Evolutionary conservation across 192 early-diverging fungal genomes (phyloP), one percentile per base, ranked within the genome.

Genomic region (Coemansia sp.): DNA sequence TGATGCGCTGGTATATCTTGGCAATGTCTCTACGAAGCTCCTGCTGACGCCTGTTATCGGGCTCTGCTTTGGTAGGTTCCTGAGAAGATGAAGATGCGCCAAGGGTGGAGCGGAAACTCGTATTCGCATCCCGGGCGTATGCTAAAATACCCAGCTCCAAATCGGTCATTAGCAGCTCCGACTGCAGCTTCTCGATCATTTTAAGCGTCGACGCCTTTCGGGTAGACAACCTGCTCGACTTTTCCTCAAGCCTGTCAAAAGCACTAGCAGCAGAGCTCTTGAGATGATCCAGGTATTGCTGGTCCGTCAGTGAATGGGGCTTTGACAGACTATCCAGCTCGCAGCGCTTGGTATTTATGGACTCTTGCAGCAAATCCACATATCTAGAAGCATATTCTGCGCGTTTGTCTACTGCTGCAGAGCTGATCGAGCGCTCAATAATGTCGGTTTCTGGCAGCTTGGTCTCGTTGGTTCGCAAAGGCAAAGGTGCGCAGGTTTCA

Each of bases 111-210:
- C 40, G 31, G 58, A 33, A 50, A 1, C 48, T 50, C 52, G 17
- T 33, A 20, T 34, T 56, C 1, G 68, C 42, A 3, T 55, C 60
- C 10, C 34, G 36, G 17, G 31, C 42, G 45, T 68, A 63, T 0
- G 42, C 56, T 2, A 68, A 38, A 30, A 64, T 38, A 3, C 20
- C 58, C 17, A 68, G 38, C 66, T 71, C 64, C 20, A 63, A 62
- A 12, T 63, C 56, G 20, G 63, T 54, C 36, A 77, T 61, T 14
- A 40, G 56, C 31, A 62, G 2, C 38, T 38, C 36, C 1, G 69
- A 64, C 11, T 77, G 69, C 11, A 77, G 51, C 61, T 20, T 45
- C n/a, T 33, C 16, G 28, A 77, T 60, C 12, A 45, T 61, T 18
- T 28, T 38, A 28, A 22, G 28, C 8, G 55, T 29, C 5, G 25